Conservation (phyloP, 1,284 basidiomycete genomes). For the Rhodotorula sp. region DNA sequence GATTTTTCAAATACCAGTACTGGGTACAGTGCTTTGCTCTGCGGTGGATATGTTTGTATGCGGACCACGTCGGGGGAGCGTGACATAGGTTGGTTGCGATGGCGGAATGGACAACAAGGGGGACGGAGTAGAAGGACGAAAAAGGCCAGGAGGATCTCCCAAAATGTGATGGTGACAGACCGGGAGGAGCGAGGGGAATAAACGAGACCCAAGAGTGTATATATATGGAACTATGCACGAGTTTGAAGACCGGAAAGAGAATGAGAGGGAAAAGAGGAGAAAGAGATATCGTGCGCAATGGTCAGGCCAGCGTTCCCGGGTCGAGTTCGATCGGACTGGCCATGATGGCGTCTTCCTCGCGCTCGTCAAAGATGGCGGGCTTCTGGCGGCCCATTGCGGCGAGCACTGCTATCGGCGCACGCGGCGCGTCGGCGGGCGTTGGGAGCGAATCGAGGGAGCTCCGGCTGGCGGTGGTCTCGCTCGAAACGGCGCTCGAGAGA, state of each 20-base stretch:
- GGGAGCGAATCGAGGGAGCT: background rate
- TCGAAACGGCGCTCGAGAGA: background rate
- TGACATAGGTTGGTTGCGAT: background rate
- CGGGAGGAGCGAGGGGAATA: background rate
- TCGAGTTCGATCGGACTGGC: background rate
- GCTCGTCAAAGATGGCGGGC: background rate
- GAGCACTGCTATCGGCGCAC: background rate
- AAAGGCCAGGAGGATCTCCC: background rate
- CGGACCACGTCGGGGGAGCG: background rate
- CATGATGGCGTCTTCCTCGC: constrained; percentile 1
- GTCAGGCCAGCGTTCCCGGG: background rate
- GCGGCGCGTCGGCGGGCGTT: background rate
- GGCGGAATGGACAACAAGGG: background rate
- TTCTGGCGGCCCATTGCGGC: background rate
- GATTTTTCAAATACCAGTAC: background rate
- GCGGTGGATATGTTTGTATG: background rate
- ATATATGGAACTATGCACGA: no score
- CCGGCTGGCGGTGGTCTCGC: background rate
- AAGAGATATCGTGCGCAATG: background rate
- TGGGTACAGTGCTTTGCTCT: background rate
- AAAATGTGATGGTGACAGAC: background rate
- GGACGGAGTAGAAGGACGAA: background rate
- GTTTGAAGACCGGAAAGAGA: background rate
- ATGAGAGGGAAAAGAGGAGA: background rate
- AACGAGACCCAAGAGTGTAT: background rate